Percentiles rank a stretch among this genome's conserved stretches.
These are phyloP conservation scores for Aspergillus hiratsukae DNA, from an alignment of 2,329 filamentous ascomycete species.

Conservation along the genomic window DNA sequence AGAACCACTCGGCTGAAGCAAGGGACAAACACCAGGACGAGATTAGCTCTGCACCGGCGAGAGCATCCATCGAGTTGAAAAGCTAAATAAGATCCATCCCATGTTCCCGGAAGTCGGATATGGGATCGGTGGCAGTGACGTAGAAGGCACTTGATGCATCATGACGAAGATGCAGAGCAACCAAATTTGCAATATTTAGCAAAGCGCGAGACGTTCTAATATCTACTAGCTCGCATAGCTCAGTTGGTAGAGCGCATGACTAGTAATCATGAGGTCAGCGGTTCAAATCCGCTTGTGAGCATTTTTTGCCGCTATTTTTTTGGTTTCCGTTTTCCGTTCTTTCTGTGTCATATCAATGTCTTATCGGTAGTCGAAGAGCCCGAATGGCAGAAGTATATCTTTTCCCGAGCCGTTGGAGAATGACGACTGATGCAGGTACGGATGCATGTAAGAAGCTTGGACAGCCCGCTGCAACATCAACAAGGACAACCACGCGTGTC, in stretches of 20 bases:
- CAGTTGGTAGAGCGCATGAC: conserved; percentile 37
- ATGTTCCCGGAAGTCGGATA: not conserved
- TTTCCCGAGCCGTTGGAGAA: not conserved
- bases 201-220: not conserved
- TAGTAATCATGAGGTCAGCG: conserved; percentile 34
- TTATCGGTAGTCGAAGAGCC: not conserved
- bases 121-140: not conserved
- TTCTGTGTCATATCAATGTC: no score
- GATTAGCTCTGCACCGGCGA: not conserved
- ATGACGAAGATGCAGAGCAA: no score
- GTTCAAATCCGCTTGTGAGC: conserved; percentile 35
- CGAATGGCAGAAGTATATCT: not conserved
- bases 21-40: not conserved
- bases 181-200: no score
- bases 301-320: conserved; percentile 3
- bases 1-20: no score
- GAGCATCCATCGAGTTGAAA: no score
- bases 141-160: not conserved
- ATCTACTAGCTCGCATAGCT: conserved; percentile 25
- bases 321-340: no score
- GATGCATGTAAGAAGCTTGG: not conserved
- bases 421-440: not conserved
- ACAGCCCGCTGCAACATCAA: not conserved
- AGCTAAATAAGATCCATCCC: not conserved
- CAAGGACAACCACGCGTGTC: not conserved